These are phyloP conservation scores for Monilinia fructicola DNA, from an alignment of 2,329 filamentous ascomycete species.

Conservation along the genomic window DNA sequence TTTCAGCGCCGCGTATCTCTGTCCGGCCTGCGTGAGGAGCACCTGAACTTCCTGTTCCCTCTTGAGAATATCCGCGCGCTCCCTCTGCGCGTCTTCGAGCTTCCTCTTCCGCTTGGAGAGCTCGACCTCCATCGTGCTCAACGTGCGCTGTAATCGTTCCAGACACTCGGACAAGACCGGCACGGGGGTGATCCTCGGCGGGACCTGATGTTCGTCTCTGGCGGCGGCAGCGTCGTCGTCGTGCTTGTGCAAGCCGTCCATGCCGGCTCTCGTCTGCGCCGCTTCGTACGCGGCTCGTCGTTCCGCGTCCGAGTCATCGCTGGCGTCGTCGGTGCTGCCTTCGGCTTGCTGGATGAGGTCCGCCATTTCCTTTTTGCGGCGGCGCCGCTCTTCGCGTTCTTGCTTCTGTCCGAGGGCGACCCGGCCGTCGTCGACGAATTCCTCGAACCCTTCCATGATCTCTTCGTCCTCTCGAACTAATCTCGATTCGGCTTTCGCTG, in stretches of 20 bases:
- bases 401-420: conserved; percentile 77
- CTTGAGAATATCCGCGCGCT: conserved; percentile 65
- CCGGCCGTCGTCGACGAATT: conserved; percentile 81
- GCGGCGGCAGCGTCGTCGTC: conserved; percentile 44
- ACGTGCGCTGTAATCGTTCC: conserved; percentile 58
- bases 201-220: conserved; percentile 34
- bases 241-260: conserved; percentile 64
- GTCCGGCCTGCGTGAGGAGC: conserved; percentile 76
- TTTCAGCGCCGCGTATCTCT: conserved; percentile 62
- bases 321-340: conserved; percentile 55
- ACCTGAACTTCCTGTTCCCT: conserved; percentile 79
- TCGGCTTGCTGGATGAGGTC: conserved; percentile 81
- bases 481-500: conserved; percentile 68
- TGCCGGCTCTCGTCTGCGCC: conserved; percentile 82
- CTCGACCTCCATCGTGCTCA: conserved; percentile 63
- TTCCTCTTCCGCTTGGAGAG: conserved; percentile 59
- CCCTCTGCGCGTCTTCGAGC: conserved; percentile 65
- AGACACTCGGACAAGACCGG: conserved; percentile 71
- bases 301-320: conserved; percentile 68
- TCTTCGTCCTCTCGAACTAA: conserved; percentile 87
- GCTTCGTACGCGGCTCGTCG: conserved; percentile 81
- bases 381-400: conserved; percentile 66
- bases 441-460: conserved; percentile 88
- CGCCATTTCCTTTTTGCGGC: conserved; percentile 74
- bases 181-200: conserved; percentile 70